Conservation (phyloP, 176 grass and related monocot species). For the Eremochloa ophiuroides region DNA sequence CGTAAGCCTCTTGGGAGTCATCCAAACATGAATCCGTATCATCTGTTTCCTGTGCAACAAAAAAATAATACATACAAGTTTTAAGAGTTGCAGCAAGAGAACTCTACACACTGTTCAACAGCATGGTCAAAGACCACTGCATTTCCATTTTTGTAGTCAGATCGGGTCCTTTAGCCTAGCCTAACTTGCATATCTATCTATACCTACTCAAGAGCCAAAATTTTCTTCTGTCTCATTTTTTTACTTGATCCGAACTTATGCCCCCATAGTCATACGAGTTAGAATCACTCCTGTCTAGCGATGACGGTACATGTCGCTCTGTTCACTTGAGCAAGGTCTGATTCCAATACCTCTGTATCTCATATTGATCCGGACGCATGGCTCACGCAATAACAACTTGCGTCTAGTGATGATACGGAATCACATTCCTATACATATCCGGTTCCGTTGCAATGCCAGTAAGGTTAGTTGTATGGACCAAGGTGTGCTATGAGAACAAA, state of each 20-base stretch:
- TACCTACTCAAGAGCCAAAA: neutral
- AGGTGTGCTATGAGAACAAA: neutral
- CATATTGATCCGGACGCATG: neutral
- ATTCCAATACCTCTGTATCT: neutral
- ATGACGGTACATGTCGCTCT: too few relatives aligned
- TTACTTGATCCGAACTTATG: neutral
- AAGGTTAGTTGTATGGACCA: neutral
- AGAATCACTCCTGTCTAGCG: neutral
- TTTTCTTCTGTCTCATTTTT: neutral
- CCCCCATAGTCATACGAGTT: neutral
- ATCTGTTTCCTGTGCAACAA: conserved; percentile 62
- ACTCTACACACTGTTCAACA: neutral
- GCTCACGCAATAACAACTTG: neutral
- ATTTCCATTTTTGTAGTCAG: neutral
- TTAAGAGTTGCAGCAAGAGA: neutral
- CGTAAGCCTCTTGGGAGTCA: conserved; percentile 71
- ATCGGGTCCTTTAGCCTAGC: neutral
- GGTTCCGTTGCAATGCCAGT: neutral
- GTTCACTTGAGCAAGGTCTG: too few relatives aligned
- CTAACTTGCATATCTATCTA: neutral
- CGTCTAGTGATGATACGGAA: too few relatives aligned
- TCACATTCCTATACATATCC: too few relatives aligned
- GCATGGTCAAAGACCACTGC: neutral
- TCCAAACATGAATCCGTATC: conserved; percentile 65
- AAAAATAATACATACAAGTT: neutral